A percentile compares a stretch with the other conserved stretches of the same genome.
These are phyloP conservation scores for Trametes meyenii DNA, from an alignment of 768 basidiomycete species.

Conservation along the genomic window DNA sequence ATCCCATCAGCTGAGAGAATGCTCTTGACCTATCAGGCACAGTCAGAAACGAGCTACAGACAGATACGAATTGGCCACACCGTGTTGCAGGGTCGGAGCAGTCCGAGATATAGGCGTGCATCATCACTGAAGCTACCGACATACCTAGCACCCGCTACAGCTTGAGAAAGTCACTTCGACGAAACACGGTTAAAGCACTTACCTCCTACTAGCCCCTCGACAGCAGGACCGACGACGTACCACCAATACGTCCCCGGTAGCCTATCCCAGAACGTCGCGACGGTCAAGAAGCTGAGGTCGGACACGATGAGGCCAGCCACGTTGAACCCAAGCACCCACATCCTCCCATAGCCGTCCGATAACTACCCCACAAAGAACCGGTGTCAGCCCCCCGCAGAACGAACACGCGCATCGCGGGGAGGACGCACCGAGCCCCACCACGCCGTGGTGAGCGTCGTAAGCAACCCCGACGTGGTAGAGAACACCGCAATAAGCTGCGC, in stretches of 20 bases:
- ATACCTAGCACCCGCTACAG: neutral
- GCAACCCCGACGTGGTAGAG: slow-evolving; percentile 60
- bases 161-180: neutral
- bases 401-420: neutral
- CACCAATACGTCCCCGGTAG: slow-evolving; percentile 87
- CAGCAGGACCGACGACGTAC: slow-evolving; percentile 60
- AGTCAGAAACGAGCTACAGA: neutral
- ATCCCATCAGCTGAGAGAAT: slow-evolving; percentile 68
- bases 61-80: slow-evolving; percentile 37
- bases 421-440: slow-evolving; percentile 78
- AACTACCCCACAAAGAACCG: slow-evolving; percentile 42
- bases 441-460: slow-evolving; percentile 76
- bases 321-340: slow-evolving; percentile 59
- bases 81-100: slow-evolving; percentile 57
- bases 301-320: slow-evolving; percentile 60
- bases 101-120: slow-evolving; percentile 73
- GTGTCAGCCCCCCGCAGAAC: neutral
- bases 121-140: slow-evolving; percentile 44
- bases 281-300: slow-evolving; percentile 70
- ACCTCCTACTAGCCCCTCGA: slow-evolving; percentile 82
- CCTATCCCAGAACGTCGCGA: slow-evolving; percentile 55
- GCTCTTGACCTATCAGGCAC: slow-evolving; percentile 52
- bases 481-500: slow-evolving; percentile 68
- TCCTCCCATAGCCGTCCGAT: slow-evolving; percentile 82
- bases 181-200: slow-evolving; percentile 26